Evolutionary conservation across 768 basidiomycete genomes (phyloP).

Genomic region (Gautieria morchelliformis): DNA sequence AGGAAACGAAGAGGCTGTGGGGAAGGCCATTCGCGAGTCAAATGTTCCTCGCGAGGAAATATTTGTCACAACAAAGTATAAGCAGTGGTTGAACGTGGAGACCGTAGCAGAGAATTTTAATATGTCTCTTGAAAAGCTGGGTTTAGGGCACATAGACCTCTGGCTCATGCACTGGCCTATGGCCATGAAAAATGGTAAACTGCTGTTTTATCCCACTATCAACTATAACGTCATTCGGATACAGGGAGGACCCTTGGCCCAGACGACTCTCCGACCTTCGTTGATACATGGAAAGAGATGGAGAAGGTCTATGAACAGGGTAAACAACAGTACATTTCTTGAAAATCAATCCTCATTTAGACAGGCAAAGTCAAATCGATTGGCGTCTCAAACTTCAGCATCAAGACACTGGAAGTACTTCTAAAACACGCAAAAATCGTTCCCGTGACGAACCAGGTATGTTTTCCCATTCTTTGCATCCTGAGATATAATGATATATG

Average conservation of each 20-base stretch:
- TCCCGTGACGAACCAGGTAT: conserved; percentile 61
- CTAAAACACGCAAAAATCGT: conserved; percentile 60
- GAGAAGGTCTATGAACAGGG: conserved; percentile 24
- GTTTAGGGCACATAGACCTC: conserved; percentile 40
- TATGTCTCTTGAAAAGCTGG: conserved; percentile 29
- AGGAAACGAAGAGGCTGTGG: background rate
- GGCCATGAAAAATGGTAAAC: conserved; percentile 13
- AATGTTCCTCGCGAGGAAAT: conserved; percentile 35
- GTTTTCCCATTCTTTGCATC: background rate
- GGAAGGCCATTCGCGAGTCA: conserved; percentile 15
- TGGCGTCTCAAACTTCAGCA: conserved; percentile 78
- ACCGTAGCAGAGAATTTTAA: no score
- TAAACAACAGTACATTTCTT: conserved; percentile 8
- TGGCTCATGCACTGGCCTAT: conserved; percentile 33
- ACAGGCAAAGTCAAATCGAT: conserved; percentile 48
- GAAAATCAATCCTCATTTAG: conserved; percentile 8
- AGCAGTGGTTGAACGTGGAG: conserved; percentile 26
- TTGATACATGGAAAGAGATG: conserved; percentile 29
- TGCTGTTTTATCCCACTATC: background rate
- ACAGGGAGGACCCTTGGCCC: conserved; percentile 13
- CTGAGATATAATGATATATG: no score
- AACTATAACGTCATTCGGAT: background rate
- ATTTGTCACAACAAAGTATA: conserved; percentile 42
- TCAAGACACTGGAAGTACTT: conserved; percentile 55
- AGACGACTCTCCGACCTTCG: conserved; percentile 22